These are phyloP conservation scores for Lipomyces yamadae DNA, from an alignment of 805 yeast species.

Conservation along the genomic window DNA sequence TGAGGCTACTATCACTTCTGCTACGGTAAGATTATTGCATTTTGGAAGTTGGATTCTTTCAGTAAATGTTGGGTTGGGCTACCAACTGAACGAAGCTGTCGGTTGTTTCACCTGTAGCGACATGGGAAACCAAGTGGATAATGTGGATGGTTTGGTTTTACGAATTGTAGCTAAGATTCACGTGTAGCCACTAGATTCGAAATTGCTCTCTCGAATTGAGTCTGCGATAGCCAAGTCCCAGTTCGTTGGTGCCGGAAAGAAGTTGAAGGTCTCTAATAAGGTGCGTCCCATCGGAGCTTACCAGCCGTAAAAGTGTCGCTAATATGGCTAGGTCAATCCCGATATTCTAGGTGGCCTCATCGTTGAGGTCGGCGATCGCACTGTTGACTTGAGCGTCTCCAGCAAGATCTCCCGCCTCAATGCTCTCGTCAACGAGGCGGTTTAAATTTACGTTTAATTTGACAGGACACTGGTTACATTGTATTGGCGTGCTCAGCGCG, in stretches of 20 bases:
- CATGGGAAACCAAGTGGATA: background rate
- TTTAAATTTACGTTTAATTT: slow-evolving; percentile 51
- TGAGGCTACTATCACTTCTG: slow-evolving; percentile 90
- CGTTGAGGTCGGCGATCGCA: slow-evolving; percentile 95
- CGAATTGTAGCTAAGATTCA: background rate
- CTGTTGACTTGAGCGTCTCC: slow-evolving; percentile 89
- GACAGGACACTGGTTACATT: background rate
- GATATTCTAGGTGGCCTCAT: slow-evolving; percentile 94
- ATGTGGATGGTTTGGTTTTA: background rate
- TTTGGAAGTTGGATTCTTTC: background rate
- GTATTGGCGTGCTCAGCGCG: background rate
- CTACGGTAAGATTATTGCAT: slow-evolving; percentile 48
- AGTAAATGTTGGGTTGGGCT: too few relatives aligned
- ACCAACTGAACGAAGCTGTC: background rate
- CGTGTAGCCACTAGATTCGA: slow-evolving; percentile 69
- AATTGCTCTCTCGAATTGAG: slow-evolving; percentile 76
- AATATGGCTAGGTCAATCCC: slow-evolving; percentile 58
- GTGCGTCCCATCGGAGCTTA: slow-evolving; percentile 40
- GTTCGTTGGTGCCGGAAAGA: slow-evolving; percentile 83
- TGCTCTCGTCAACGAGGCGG: slow-evolving; percentile 82
- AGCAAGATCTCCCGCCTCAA: slow-evolving; percentile 86
- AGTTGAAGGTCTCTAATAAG: slow-evolving; percentile 79
- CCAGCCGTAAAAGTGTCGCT: background rate
- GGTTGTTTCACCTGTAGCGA: background rate
- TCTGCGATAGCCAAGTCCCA: slow-evolving; percentile 75